Percentiles rank a stretch among this genome's conserved stretches.
Evolutionary conservation across 768 basidiomycete species (phyloP).

Genomic region (Phylloporus sp.): DNA sequence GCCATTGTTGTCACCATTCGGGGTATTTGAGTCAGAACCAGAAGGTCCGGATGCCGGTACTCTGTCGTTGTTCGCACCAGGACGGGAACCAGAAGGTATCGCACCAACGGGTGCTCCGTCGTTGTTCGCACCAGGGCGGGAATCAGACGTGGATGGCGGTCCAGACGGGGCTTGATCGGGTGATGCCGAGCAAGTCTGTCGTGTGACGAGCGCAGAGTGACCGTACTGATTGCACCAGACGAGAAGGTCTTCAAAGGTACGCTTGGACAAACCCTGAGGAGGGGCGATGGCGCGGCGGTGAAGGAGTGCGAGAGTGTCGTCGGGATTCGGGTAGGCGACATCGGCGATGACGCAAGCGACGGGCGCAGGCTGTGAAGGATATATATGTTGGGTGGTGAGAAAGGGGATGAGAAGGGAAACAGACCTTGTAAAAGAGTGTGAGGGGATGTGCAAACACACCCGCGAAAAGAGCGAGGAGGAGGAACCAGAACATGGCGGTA

Average conservation of each 20-base stretch:
- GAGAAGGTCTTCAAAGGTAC: conserved; percentile 25
- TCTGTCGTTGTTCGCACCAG: not conserved
- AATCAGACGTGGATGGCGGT: not conserved
- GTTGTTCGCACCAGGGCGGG: not conserved
- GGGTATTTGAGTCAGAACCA: not conserved
- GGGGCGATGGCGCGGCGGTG: conserved; percentile 16
- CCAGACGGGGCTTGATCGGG: too few species aligned
- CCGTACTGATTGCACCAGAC: conserved; percentile 24
- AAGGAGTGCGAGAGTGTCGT: conserved; percentile 22
- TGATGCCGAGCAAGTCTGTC: conserved; percentile 24
- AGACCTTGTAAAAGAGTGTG: conserved; percentile 18
- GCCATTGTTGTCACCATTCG: not conserved
- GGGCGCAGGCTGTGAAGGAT: conserved; percentile 6
- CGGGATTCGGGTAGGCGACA: conserved; percentile 21
- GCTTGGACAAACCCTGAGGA: conserved; percentile 22
- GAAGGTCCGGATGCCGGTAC: not conserved
- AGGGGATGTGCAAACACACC: too few species aligned
- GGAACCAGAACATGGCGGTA: not conserved
- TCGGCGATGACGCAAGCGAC: conserved; percentile 28
- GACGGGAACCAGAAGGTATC: not conserved
- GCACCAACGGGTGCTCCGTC: not conserved
- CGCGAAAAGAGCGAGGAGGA: conserved; percentile 9
- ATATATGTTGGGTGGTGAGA: conserved; percentile 10
- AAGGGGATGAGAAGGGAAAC: conserved; percentile 19
- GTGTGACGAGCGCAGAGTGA: too few species aligned